These are phyloP conservation scores for Leccinum variicolor DNA, from an alignment of 768 basidiomycete species.

Conservation along the genomic window DNA sequence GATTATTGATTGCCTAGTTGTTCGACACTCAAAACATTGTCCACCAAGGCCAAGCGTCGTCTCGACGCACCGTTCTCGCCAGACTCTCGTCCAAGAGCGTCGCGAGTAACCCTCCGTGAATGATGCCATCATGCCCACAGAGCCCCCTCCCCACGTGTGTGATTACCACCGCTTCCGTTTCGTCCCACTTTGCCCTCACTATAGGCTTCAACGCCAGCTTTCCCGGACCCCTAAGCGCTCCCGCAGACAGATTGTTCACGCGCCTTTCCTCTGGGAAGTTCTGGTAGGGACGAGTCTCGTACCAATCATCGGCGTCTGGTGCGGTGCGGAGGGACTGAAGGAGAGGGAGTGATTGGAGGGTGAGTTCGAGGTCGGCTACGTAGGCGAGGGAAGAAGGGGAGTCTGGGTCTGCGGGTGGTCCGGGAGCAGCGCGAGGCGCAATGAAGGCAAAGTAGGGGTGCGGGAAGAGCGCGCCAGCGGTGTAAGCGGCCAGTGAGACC, in stretches of 20 bases:
- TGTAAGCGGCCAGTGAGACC: slow-evolving; percentile 35
- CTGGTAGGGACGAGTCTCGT: slow-evolving; percentile 73
- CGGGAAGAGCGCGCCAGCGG: slow-evolving; percentile 65
- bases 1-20: slow-evolving; percentile 72
- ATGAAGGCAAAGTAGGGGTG: slow-evolving; percentile 63
- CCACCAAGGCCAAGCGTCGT: background rate
- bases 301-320: slow-evolving; percentile 60
- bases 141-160: slow-evolving; percentile 82
- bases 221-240: slow-evolving; percentile 83
- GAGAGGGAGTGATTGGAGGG: slow-evolving; percentile 61
- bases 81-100: slow-evolving; percentile 87
- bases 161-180: slow-evolving; percentile 66
- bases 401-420: slow-evolving; percentile 52
- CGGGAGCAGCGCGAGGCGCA: slow-evolving; percentile 74
- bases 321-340: slow-evolving; percentile 50
- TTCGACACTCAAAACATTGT: slow-evolving; percentile 3
- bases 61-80: slow-evolving; percentile 63
- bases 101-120: slow-evolving; percentile 91
- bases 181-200: slow-evolving; percentile 70
- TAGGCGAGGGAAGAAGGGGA: slow-evolving; percentile 58
- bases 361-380: slow-evolving; percentile 58
- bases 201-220: slow-evolving; percentile 80
- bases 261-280: slow-evolving; percentile 67
- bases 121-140: slow-evolving; percentile 92
- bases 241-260: slow-evolving; percentile 81